These are phyloP conservation scores for Piper betle DNA, from an alignment of 164 flowering plant species.

Conservation along the genomic window DNA sequence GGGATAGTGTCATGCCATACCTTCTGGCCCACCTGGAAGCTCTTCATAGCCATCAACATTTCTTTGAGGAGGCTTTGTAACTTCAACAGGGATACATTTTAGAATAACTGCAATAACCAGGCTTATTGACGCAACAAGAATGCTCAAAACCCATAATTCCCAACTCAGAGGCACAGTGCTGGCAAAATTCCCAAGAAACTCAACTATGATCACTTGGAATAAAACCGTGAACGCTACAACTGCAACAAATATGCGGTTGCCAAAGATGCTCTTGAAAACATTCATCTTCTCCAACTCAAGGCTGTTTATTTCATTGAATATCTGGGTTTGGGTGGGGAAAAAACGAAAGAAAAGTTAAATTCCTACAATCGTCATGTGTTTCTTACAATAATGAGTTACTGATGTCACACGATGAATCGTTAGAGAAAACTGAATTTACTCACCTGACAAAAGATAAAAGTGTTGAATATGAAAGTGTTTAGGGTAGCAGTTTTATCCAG, in stretches of 20 bases:
- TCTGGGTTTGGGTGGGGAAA: slow-evolving; percentile 25
- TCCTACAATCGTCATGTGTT: neutral
- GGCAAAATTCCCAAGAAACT: slow-evolving; percentile 62
- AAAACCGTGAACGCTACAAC: slow-evolving; percentile 37
- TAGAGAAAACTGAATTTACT: neutral
- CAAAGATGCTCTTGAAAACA: slow-evolving; percentile 42
- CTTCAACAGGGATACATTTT: slow-evolving; percentile 53
- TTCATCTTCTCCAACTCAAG: slow-evolving; percentile 74
- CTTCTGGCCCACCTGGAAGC: slow-evolving; percentile 56
- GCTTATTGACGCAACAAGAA: slow-evolving; percentile 43
- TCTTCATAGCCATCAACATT: slow-evolving; percentile 48
- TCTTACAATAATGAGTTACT: neutral
- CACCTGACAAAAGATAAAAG: slow-evolving; percentile 79
- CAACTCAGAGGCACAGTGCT: slow-evolving; percentile 49
- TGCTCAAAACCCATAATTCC: slow-evolving; percentile 48
- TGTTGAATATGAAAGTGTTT: slow-evolving; percentile 63
- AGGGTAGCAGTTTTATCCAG: slow-evolving; percentile 28
- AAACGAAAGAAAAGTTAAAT: neutral
- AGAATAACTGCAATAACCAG: slow-evolving; percentile 36
- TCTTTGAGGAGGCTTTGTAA: neutral
- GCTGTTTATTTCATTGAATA: slow-evolving; percentile 83
- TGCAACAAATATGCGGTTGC: slow-evolving; percentile 40
- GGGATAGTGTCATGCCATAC: slow-evolving; percentile 1
- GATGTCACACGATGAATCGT: neutral
- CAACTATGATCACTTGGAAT: slow-evolving; percentile 64